Evolutionary conservation across 495 filamentous ascomycete genomes (phyloP), one percentile per base, ranked within the genome.

Genomic region (Penicillium fimorum): DNA sequence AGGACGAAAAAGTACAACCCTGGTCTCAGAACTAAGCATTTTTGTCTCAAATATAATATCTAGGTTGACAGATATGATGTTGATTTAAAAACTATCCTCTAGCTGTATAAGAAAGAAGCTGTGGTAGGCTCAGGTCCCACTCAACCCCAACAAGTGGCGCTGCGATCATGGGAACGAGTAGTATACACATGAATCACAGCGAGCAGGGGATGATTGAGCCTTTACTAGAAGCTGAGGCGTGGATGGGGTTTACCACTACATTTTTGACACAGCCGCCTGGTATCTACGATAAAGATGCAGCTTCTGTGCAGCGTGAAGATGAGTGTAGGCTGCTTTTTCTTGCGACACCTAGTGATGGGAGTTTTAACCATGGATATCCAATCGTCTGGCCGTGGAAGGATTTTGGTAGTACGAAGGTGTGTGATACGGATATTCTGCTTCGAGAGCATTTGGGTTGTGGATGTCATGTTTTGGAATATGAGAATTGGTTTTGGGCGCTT

Each of bases 401-500:
- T 1, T 47, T 47, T 11, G 44, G 44, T 7, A 30, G 27, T 27
- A 47, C 44, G 2, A 47, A 15, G 44, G 0, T 32, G 5, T 4
- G 44, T 30, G 44, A 47, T 30, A n/a, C n/a, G 2, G 25, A 47
- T 29, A n/a, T 27, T 30, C 13, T 29, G 5, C 9, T 47, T 27
- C 20, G 44, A 17, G 24, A 11, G 15, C 45, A 47, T 30, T 11
- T 47, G n/a, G 7, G 29, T 0, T 33, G 27, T 6, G 27, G 25
- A 13, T 47, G 45, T 18, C 45, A 47, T 47, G 45, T 9, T 18
- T 17, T 47, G 25, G 4, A 32, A 47, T 47, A 47, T 20, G 45
- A 32, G 29, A 27, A 15, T 13, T 47, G 29, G 25, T 17, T 3
- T 47, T 47, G 45, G 45, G 45, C 32, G 15, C 45, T 47, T 47